A percentile compares a stretch with the other conserved stretches of the same genome.
Conservation (phyloP, 2,329 filamentous ascomycete species). For the Parastagonospora avenae region DNA sequence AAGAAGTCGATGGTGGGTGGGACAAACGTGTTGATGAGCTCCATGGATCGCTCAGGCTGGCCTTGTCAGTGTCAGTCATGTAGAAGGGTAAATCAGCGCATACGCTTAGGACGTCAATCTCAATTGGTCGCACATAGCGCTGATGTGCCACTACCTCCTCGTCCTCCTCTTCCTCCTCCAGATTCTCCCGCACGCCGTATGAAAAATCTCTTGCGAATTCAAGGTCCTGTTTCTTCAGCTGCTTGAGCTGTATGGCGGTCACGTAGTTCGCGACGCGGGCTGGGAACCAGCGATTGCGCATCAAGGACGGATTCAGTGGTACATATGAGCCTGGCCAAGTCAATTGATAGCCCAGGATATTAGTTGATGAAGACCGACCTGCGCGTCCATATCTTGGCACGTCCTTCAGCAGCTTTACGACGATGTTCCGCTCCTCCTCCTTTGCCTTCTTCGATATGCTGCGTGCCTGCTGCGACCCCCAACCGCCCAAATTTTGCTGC, state of each 20-base stretch:
- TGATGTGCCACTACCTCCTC: conserved; percentile 22
- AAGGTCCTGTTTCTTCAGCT: conserved; percentile 52
- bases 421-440: conserved; percentile 48
- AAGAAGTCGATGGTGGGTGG: conserved; percentile 56
- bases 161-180: conserved; percentile 35
- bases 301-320: conserved; percentile 56
- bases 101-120: conserved; percentile 50
- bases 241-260: conserved; percentile 51
- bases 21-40: conserved; percentile 56
- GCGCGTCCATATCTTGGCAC: conserved; percentile 57
- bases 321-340: conserved; percentile 56
- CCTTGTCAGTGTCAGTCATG: conserved; percentile 20
- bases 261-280: conserved; percentile 59
- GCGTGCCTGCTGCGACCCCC: conserved; percentile 47
- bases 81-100: conserved; percentile 6
- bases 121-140: conserved; percentile 45
- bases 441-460: conserved; percentile 54
- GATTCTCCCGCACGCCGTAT: conserved; percentile 45
- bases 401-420: conserved; percentile 59
- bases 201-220: conserved; percentile 54
- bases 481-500: conserved; percentile 33
- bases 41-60: conserved; percentile 51
- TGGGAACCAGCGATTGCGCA: conserved; percentile 63
- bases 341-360: conserved; percentile 13
- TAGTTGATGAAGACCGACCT: conserved; percentile 26